A percentile compares a stretch with the other conserved stretches of the same genome.
These are phyloP conservation scores for Domatiomyces catenatus DNA, from an alignment of 2,329 filamentous ascomycete genomes.

Conservation along the genomic window DNA sequence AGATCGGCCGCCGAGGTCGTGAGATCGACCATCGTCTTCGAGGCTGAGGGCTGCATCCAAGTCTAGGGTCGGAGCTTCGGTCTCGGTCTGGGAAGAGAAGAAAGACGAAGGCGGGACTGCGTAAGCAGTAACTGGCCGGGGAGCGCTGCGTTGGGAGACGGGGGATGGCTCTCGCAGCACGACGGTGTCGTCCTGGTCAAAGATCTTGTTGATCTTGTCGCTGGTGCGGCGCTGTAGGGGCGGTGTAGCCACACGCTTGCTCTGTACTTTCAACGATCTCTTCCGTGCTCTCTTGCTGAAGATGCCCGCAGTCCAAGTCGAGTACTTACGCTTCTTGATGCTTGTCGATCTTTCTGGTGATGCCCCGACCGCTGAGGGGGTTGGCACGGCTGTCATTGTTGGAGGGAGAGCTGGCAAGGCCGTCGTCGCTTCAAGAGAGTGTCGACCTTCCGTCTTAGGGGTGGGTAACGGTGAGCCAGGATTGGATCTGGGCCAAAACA, in stretches of 20 bases:
- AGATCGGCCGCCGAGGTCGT: slow-evolving; percentile 7
- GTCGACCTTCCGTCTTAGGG: slow-evolving; percentile 15
- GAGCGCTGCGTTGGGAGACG: slow-evolving; percentile 8
- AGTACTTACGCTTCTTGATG: slow-evolving; percentile 55
- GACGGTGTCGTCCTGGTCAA: slow-evolving; percentile 35
- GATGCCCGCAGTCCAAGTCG: slow-evolving; percentile 41
- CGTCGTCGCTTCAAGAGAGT: slow-evolving; percentile 10
- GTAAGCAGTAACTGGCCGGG: neutral
- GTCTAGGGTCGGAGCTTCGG: slow-evolving; percentile 71
- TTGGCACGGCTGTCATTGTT: neutral
- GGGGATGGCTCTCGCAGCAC: slow-evolving; percentile 28
- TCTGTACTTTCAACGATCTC: slow-evolving; percentile 28
- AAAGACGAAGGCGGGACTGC: neutral
- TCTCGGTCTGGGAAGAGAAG: slow-evolving; percentile 31
- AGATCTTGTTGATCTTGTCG: slow-evolving; percentile 30
- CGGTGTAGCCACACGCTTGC: slow-evolving; percentile 26
- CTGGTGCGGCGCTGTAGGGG: slow-evolving; percentile 27
- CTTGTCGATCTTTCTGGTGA: slow-evolving; percentile 23
- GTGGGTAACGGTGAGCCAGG: slow-evolving; percentile 21
- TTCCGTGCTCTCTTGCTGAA: slow-evolving; percentile 35
- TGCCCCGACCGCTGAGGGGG: slow-evolving; percentile 15
- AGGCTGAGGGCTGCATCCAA: slow-evolving; percentile 76
- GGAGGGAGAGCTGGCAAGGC: slow-evolving; percentile 2
- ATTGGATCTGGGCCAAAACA: slow-evolving; percentile 19
- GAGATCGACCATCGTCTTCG: slow-evolving; percentile 23